A percentile compares a stretch with the other conserved stretches of the same genome.
Evolutionary conservation across 805 yeast species (phyloP).

Genomic region (Debaryomyces hansenii): DNA sequence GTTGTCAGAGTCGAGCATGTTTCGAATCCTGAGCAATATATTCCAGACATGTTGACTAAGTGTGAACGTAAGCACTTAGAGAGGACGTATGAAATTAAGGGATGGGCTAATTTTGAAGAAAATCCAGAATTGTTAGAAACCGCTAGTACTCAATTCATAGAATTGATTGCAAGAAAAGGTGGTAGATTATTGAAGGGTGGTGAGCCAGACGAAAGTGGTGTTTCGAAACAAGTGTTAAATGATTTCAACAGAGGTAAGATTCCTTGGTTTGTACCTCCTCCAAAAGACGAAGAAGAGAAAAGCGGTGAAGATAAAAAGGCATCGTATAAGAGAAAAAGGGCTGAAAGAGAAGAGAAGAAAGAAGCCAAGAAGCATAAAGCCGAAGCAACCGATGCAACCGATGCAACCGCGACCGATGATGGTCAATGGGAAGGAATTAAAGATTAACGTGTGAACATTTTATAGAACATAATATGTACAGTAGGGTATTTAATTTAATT

Average conservation of each 20-base stretch:
- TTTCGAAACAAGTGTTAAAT: constrained; percentile 83
- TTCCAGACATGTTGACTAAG: constrained; percentile 79
- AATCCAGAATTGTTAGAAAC: constrained; percentile 46
- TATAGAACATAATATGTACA: background rate
- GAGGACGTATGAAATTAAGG: constrained; percentile 91
- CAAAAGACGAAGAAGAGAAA: constrained; percentile 62
- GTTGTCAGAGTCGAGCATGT: constrained; percentile 99
- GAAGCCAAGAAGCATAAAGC: constrained; percentile 26
- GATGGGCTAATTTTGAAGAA: constrained; percentile 64
- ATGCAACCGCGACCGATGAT: constrained; percentile 17
- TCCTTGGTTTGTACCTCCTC: constrained; percentile 98
- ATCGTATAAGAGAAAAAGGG: constrained; percentile 51
- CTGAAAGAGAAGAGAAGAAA: constrained; percentile 42
- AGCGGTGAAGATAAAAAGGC: constrained; percentile 60
- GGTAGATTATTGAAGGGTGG: constrained; percentile 96
- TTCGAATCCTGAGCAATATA: constrained; percentile 90
- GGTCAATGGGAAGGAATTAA: constrained; percentile 29
- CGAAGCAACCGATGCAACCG: constrained; percentile 18
- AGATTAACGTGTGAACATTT: constrained; percentile 11
- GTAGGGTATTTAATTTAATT: constrained; percentile 1
- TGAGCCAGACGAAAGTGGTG: constrained; percentile 94
- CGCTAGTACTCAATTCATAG: constrained; percentile 69
- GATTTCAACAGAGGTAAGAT: constrained; percentile 97
- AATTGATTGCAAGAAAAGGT: constrained; percentile 85
- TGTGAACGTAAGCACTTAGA: constrained; percentile 90